phyloP scores from a whole-genome alignment of 306 rosid genomes.

The Prunus mira region DNA sequence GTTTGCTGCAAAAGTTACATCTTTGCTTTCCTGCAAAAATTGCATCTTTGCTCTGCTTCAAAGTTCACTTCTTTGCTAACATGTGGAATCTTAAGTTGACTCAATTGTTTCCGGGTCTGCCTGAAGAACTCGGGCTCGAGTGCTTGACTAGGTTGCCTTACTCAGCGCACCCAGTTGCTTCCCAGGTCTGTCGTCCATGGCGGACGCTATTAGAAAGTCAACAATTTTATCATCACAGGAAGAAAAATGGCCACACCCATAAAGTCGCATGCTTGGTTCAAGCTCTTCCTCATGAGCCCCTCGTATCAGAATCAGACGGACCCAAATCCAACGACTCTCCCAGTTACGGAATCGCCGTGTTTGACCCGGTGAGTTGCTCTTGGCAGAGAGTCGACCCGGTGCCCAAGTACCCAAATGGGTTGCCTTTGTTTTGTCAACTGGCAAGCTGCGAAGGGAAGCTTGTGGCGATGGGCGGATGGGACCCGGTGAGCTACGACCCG shows the following conservation, averaged over 20 bases:
- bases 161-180: conserved; percentile 38
- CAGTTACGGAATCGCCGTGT: conserved; percentile 37
- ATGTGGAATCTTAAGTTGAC: not conserved
- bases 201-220: conserved; percentile 29
- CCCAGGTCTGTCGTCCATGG: conserved; percentile 47
- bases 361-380: conserved; percentile 26
- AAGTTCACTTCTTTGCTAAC: not conserved
- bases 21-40: not conserved
- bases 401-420: conserved; percentile 43
- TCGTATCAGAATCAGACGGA: not conserved
- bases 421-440: conserved; percentile 47
- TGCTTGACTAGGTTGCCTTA: conserved; percentile 42
- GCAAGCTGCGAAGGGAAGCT: conserved; percentile 50
- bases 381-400: conserved; percentile 44
- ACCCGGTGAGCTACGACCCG: conserved; percentile 45
- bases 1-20: too few species aligned
- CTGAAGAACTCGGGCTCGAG: conserved; percentile 50
- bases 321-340: conserved; percentile 20
- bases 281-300: conserved; percentile 20
- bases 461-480: conserved; percentile 59
- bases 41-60: not conserved
- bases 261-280: conserved; percentile 46
- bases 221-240: conserved; percentile 31
- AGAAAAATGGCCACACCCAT: conserved; percentile 29
- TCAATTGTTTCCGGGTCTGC: conserved; percentile 44